Evolutionary conservation across 805 yeast genomes (phyloP).

Genomic region (Candida endomychidarum): DNA sequence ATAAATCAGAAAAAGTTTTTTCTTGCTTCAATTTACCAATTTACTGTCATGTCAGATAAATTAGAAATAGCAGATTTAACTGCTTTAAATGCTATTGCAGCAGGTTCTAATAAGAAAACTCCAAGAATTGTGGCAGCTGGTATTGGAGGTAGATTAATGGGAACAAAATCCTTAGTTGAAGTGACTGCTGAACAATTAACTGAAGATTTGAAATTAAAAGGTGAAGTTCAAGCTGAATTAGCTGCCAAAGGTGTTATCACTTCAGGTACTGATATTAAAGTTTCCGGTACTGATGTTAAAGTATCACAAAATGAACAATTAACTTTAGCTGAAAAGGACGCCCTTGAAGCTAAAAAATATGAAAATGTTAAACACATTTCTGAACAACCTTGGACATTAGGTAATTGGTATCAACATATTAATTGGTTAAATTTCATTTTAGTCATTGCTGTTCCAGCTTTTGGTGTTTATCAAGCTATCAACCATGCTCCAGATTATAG

Average conservation of each 20-base stretch:
- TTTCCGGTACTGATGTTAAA: background rate
- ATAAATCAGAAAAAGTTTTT: slow-evolving; percentile 3
- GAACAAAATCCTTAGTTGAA: slow-evolving; percentile 68
- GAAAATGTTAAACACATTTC: slow-evolving; percentile 56
- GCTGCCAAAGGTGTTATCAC: background rate
- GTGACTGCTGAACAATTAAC: slow-evolving; percentile 66
- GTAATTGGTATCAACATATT: slow-evolving; percentile 71
- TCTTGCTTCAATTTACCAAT: background rate
- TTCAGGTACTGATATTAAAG: slow-evolving; percentile 1
- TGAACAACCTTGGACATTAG: slow-evolving; percentile 74
- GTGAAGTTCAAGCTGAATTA: slow-evolving; percentile 3
- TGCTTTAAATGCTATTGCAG: slow-evolving; percentile 74
- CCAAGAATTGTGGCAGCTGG: slow-evolving; percentile 79
- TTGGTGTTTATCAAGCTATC: slow-evolving; percentile 49
- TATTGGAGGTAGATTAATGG: slow-evolving; percentile 75
- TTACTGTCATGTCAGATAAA: slow-evolving; percentile 15
- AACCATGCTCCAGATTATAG: slow-evolving; percentile 50
- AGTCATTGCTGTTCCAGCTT: slow-evolving; percentile 59
- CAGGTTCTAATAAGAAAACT: slow-evolving; percentile 71
- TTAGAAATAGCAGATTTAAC: slow-evolving; percentile 53
- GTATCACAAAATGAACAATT: slow-evolving; percentile 2
- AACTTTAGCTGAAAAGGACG: slow-evolving; percentile 37
- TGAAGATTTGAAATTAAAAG: slow-evolving; percentile 40
- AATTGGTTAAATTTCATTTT: slow-evolving; percentile 75
- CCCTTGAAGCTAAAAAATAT: slow-evolving; percentile 39